These are phyloP conservation scores for Sclerotiophoma versabilis DNA, from an alignment of 2,329 filamentous ascomycete genomes.

Conservation along the genomic window DNA sequence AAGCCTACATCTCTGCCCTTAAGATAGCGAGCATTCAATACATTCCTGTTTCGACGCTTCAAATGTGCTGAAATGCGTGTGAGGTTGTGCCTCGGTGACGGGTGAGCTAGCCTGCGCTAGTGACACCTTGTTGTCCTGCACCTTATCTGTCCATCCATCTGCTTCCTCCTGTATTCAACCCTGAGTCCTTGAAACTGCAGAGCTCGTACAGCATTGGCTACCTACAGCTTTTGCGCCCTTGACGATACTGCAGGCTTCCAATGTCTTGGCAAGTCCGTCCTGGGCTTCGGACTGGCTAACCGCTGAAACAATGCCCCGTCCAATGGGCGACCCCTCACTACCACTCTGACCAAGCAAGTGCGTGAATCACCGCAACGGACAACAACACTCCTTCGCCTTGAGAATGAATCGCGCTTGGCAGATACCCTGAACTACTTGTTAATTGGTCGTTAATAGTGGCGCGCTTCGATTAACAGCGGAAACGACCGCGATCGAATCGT, in stretches of 20 bases:
- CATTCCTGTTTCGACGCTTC: not conserved
- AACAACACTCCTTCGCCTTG: not conserved
- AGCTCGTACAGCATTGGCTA: not conserved
- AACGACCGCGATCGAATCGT: not conserved
- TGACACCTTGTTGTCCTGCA: conserved; percentile 4
- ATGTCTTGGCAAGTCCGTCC: conserved; percentile 6
- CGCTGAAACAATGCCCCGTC: conserved; percentile 9
- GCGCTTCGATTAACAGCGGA: not conserved
- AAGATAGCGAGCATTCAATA: conserved; percentile 13
- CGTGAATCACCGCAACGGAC: conserved; percentile 8
- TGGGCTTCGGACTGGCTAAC: conserved; percentile 3
- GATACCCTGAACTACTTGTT: too few relatives aligned
- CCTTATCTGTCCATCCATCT: not conserved
- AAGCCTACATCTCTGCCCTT: conserved; percentile 8
- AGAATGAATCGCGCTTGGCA: conserved; percentile 3
- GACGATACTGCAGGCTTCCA: not conserved
- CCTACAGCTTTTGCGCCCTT: not conserved
- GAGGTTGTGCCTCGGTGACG: not conserved
- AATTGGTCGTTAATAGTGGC: not conserved
- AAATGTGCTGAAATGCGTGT: not conserved
- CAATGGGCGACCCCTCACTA: conserved; percentile 2
- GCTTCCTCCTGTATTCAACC: not conserved
- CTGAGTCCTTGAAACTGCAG: not conserved
- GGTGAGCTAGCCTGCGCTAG: conserved; percentile 4
- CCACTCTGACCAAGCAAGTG: not conserved